Evolutionary conservation across 2,329 filamentous ascomycete genomes (phyloP), one percentile per base, ranked within the genome.

Genomic region (Monilinia laxa): DNA sequence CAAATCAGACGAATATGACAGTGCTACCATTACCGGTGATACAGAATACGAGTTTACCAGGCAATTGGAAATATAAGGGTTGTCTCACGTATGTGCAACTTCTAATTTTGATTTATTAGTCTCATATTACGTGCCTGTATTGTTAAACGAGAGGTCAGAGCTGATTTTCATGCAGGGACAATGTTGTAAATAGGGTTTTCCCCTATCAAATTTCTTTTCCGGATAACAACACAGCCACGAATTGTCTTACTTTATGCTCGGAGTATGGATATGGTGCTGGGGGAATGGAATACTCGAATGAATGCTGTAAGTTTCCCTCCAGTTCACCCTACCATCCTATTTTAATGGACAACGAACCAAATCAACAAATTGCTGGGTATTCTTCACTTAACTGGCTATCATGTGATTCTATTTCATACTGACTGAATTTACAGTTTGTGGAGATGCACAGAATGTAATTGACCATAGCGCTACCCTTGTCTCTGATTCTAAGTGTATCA

Each of bases 51-150:
- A 69, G 58, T 23, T 65, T 73, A 28, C 72, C 72, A 18, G 71
- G 68, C 16, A 64, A 23, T 53, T 73, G 72, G 72, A 59, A 66
- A 40, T 73, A 73, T 52, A 60, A 65, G 42, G 72, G 71, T 16
- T 73, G 72, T 62, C 49, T 72, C 1, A 78, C 81, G 12, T 70
- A 59, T 40, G 69, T 68, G n/a, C n/a, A 49, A 47, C 20, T 55
- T 35, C 25, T n/a, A n/a, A 47, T 20, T n/a, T n/a, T 9, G 25
- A 42, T 6, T 31, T 20, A 14, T 31, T 51, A 16, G 23, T 53
- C 42, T 16, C 23, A 51, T 20, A 23, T 51, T 54, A 53, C 56
- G 57, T 60, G 57, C 57, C 28, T 20, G 42, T 60, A 51, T 53
- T 25, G 55, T 45, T 40, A 38, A 9, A 58, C 40, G 18, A 28